Base-by-base conservation (phyloP, 257 asterid genomes). In the Nicotiana obtusifolia region DNA sequence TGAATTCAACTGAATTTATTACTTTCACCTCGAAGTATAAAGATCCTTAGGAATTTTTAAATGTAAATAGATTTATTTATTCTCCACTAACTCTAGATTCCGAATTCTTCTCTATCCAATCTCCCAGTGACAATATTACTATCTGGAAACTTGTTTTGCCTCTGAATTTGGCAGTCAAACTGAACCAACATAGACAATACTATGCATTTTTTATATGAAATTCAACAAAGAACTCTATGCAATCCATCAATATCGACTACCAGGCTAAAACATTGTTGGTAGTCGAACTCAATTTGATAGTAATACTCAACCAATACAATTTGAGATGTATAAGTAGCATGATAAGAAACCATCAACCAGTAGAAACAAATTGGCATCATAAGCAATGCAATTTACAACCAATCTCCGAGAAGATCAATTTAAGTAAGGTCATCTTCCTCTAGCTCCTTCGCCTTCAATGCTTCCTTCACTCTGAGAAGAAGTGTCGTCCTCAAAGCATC, bases 361-460 rank as follows among this genome's bases (percentile, higher is more conserved):
- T 76, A 80, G 7, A 66, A 62, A 84, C 5, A 31, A 64, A 31
- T 61, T 57, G 64, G 41, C 52, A 68, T 75, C 81, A 49, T 15
- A 14, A 14, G 33, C 14, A 80, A 64, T 57, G 60, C 60, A 44
- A 20, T 71, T 13, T 71, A 71, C 78, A 71, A 71, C 59, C 62
- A 17, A 8, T 57, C 11, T 19, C 62, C 2, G 62, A n/a, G 9
- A 57, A 19, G 22, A 57, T 17, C 10, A 19, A 57, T 49, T 91
- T 85, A 95, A 82, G 99, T 95, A 60, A 95, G 97, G 87, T 95
- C 98, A 60, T 93, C 98, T 80, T 93, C 99, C 87, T 93, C 99
- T 11, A 89, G 89, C 89, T 93, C 99, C 88, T 90, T 92, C 17
- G 99, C 99, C 90, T 93, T 95, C 88, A 95, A 66, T 24, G 95